Base-by-base conservation (phyloP, 495 filamentous ascomycete genomes). In the Penicillium pancosmium region DNA sequence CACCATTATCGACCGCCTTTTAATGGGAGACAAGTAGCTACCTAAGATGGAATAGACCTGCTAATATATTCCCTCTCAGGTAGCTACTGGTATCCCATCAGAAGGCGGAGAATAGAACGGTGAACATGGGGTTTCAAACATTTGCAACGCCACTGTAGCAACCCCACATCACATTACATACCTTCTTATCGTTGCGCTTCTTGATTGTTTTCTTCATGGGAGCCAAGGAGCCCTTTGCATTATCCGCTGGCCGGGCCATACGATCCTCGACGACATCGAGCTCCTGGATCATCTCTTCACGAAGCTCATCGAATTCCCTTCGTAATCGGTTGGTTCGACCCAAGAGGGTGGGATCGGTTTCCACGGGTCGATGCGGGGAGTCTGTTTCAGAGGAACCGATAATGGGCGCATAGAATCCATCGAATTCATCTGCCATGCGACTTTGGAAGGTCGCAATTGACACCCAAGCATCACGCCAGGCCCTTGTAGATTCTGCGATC, bases 181-280 rank as follows among this genome's bases (percentile, higher is more conserved):
- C 84, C 78, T 96, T 89, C 73, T 88, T 91, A 64, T 96, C 89
- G 65, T 95, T 91, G 41, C 93, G 80, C 68, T 91, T 93, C 77
- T 96, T 96, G 70, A 98, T 93, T 3, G 88, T 88, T 73, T 93
- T 97, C 67, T 92, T 89, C 69, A 96, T 79, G 0, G 91, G 89
- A 55, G 84, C 80, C 56, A 96, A 78, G 43, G 70, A 85, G 50
- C 89, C 85, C 66, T 87, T 88, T 3, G 90, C 91, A 51, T 89
- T 82, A 18, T 79, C 80, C 4, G 90, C 88, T 1, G 93, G 92
- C 59, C 80, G 80, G 40, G 95, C 81, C 54, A 97, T 83, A 52
- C 86, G 82, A 0, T 74, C 70, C 58, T 97, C 92, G 56, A 97
- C 87, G 50, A 83, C 78, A 55, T 73, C 75, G 54, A 97, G 76